Conservation (phyloP, 2,329 filamentous ascomycete genomes). For the Amauroascus niger region DNA sequence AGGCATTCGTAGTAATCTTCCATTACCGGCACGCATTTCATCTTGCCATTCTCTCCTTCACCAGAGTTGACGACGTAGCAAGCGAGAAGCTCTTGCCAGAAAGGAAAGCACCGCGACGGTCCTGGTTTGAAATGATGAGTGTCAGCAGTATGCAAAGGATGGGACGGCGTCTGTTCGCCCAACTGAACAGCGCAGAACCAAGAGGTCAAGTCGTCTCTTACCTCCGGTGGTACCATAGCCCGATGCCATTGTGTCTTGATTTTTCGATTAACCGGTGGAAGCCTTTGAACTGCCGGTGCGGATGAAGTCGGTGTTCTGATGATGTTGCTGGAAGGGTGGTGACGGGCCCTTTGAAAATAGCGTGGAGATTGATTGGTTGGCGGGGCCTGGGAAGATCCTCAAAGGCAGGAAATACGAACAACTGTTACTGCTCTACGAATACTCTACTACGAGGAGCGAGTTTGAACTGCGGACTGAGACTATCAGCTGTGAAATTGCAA, state of each 20-base stretch:
- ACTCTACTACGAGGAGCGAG: neutral
- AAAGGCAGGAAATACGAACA: neutral
- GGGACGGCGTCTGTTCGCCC: neutral
- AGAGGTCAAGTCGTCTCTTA: conserved; percentile 20
- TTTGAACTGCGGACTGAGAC: too few relatives aligned
- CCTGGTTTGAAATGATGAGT: conserved; percentile 36
- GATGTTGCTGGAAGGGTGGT: too few relatives aligned
- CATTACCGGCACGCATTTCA: conserved; percentile 72
- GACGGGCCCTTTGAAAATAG: neutral
- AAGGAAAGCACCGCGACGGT: conserved; percentile 83
- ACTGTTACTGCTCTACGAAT: neutral
- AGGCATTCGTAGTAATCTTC: conserved; percentile 99
- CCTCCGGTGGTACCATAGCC: conserved; percentile 47
- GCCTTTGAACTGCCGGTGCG: neutral
- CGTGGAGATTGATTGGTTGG: neutral
- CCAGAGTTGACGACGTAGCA: conserved; percentile 95
- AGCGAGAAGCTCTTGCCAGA: conserved; percentile 98
- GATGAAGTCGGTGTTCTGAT: conserved; percentile 7
- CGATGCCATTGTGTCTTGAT: conserved; percentile 39
- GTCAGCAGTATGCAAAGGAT: neutral
- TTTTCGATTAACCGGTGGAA: conserved; percentile 3
- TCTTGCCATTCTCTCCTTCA: conserved; percentile 70
- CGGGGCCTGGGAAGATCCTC: neutral
- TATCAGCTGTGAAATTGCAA: too few relatives aligned
- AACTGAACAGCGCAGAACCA: neutral